phyloP scores from a whole-genome alignment of 2,329 filamentous ascomycete species.

The Amesomyces nigricolor region DNA sequence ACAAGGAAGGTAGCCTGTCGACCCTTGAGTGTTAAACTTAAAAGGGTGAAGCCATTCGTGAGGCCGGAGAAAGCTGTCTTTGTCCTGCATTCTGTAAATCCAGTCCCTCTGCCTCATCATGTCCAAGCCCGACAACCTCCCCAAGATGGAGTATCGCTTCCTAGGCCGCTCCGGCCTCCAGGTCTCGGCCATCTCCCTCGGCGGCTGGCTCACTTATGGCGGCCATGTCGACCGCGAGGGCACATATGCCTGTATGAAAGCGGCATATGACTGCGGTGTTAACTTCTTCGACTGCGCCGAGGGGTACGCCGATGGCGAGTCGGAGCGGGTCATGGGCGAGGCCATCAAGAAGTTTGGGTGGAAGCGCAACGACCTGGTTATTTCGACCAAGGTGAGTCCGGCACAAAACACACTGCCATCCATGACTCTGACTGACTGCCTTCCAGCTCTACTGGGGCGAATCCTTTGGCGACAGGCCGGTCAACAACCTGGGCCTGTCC shows the following conservation, averaged over 20 bases:
- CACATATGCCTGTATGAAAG: slow-evolving; percentile 57
- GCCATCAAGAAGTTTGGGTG: slow-evolving; percentile 49
- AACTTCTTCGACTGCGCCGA: slow-evolving; percentile 64
- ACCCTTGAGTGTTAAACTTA: too few relatives aligned
- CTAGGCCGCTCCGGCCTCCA: slow-evolving; percentile 66
- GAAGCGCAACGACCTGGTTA: slow-evolving; percentile 50
- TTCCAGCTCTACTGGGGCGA: slow-evolving; percentile 57
- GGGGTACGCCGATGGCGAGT: slow-evolving; percentile 44
- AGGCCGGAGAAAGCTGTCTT: too few relatives aligned
- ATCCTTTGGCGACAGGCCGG: slow-evolving; percentile 47
- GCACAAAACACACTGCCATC: too few relatives aligned
- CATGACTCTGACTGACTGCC: background rate
- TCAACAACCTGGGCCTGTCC: slow-evolving; percentile 47
- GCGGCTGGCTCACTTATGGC: slow-evolving; percentile 68
- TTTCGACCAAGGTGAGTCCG: slow-evolving; percentile 43
- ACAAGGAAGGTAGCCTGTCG: too few relatives aligned
- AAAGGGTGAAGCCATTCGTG: too few relatives aligned
- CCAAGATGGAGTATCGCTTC: slow-evolving; percentile 63
- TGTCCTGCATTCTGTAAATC: too few relatives aligned
- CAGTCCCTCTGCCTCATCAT: slow-evolving; percentile 9
- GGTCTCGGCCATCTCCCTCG: slow-evolving; percentile 66
- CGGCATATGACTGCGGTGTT: slow-evolving; percentile 55
- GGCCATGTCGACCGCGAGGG: slow-evolving; percentile 57
- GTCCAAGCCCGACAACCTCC: slow-evolving; percentile 23
- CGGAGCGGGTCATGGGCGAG: slow-evolving; percentile 47